phyloP scores from a whole-genome alignment of 2,329 filamentous ascomycete genomes.

The Didymella keratinophila region DNA sequence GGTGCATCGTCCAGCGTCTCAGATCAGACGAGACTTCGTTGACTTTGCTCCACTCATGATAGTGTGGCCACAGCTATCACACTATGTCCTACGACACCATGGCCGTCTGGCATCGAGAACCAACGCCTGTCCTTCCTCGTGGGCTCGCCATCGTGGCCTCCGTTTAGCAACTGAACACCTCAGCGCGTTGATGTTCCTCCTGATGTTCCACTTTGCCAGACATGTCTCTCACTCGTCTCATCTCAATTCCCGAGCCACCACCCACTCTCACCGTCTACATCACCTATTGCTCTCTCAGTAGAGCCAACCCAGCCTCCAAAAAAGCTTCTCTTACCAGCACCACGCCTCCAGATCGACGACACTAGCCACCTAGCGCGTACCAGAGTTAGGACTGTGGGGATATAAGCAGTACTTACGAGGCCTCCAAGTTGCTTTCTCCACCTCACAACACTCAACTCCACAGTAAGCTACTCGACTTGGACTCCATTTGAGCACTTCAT shows the following conservation, averaged over 20 bases:
- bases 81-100: no score
- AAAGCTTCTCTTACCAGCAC: slow-evolving; percentile 19
- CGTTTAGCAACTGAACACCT: no score
- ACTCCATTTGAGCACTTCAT: slow-evolving; percentile 1
- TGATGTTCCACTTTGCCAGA: neutral
- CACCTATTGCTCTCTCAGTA: neutral
- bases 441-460: slow-evolving; percentile 22
- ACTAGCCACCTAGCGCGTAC: slow-evolving; percentile 4
- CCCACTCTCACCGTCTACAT: neutral
- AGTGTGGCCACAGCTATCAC: no score
- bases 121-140: neutral
- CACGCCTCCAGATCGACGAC: neutral
- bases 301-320: neutral
- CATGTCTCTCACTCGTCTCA: slow-evolving; percentile 4
- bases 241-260: neutral
- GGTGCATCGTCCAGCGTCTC: neutral
- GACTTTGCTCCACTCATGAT: neutral
- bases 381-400: slow-evolving; percentile 2
- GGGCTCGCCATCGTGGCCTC: neutral
- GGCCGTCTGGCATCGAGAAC: no score
- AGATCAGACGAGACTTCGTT: neutral
- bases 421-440: slow-evolving; percentile 24
- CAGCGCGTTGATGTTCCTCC: neutral
- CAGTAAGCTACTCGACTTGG: slow-evolving; percentile 14
- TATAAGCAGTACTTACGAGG: slow-evolving; percentile 27